phyloP scores from a whole-genome alignment of 305 asterid species.

The Solanum chacoense region DNA sequence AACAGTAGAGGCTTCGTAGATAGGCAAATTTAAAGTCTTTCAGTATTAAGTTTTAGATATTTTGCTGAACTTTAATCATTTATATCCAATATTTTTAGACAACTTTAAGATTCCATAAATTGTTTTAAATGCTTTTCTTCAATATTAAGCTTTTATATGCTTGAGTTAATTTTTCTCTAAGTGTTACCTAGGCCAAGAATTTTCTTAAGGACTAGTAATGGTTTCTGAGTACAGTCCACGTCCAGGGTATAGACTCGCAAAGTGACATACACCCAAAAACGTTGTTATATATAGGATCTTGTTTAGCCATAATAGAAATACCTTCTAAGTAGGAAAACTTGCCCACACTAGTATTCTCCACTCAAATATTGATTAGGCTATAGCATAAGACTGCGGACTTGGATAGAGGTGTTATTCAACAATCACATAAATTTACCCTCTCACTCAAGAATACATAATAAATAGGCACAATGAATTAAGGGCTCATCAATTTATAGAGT shows the following conservation, averaged over 20 bases:
- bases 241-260: background rate
- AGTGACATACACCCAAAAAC: background rate
- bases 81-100: no score
- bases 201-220: background rate
- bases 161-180: background rate
- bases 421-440: background rate
- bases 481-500: background rate
- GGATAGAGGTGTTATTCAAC: background rate
- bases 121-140: background rate
- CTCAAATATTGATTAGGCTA: background rate
- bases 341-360: background rate
- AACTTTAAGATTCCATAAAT: background rate
- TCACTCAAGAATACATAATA: background rate
- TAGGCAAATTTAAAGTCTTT: background rate
- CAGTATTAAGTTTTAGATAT: background rate
- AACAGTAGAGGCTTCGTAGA: background rate
- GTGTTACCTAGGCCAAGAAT: background rate
- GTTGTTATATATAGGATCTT: no score
- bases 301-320: no score
- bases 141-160: background rate
- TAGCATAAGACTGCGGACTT: background rate
- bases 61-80: background rate
- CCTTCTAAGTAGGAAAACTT: background rate
- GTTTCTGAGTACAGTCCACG: background rate
- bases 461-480: background rate